Percentiles rank a stretch among this genome's conserved stretches.
phyloP scores from a whole-genome alignment of 1,284 basidiomycete genomes.

The Golubevia sp. region DNA sequence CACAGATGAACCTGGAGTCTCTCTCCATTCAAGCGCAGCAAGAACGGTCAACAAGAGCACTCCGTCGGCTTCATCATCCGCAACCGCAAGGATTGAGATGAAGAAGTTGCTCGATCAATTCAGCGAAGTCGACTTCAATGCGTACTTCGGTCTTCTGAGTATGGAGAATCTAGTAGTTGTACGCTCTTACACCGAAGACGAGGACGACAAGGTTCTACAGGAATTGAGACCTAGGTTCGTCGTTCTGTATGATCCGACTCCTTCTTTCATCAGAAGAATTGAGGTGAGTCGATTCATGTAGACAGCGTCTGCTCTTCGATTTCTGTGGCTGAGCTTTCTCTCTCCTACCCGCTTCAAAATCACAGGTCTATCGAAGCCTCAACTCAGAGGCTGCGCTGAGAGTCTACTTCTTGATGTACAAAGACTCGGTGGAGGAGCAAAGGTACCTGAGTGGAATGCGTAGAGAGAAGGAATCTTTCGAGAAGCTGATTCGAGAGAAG shows the following conservation, averaged over 20 bases:
- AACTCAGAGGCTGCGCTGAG: slow-evolving; percentile 79
- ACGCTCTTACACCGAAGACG: slow-evolving; percentile 86
- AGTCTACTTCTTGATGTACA: slow-evolving; percentile 95
- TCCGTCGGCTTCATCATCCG: too few species aligned
- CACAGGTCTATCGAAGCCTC: slow-evolving; percentile 79
- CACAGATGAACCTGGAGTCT: slow-evolving; percentile 4
- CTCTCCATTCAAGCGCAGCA: neutral
- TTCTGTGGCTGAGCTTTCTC: neutral
- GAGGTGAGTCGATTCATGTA: slow-evolving; percentile 69
- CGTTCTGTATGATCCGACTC: slow-evolving; percentile 86
- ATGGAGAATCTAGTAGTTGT: slow-evolving; percentile 83
- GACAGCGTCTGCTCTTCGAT: slow-evolving; percentile 1
- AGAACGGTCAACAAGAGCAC: too few species aligned
- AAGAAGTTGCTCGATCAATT: slow-evolving; percentile 11
- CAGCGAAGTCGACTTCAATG: slow-evolving; percentile 70
- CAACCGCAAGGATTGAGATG: slow-evolving; percentile 34
- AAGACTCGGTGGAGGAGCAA: slow-evolving; percentile 91
- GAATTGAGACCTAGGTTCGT: slow-evolving; percentile 90
- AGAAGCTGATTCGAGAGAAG: slow-evolving; percentile 87
- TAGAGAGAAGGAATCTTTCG: slow-evolving; percentile 92
- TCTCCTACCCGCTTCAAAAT: neutral
- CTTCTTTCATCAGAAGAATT: slow-evolving; percentile 87
- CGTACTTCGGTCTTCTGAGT: slow-evolving; percentile 78
- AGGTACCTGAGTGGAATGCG: slow-evolving; percentile 86
- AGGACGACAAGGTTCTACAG: slow-evolving; percentile 84